Percentiles rank a stretch among this genome's conserved stretches.
These are phyloP conservation scores for Zygoascus tannicola DNA, from an alignment of 805 yeast genomes.

Conservation along the genomic window DNA sequence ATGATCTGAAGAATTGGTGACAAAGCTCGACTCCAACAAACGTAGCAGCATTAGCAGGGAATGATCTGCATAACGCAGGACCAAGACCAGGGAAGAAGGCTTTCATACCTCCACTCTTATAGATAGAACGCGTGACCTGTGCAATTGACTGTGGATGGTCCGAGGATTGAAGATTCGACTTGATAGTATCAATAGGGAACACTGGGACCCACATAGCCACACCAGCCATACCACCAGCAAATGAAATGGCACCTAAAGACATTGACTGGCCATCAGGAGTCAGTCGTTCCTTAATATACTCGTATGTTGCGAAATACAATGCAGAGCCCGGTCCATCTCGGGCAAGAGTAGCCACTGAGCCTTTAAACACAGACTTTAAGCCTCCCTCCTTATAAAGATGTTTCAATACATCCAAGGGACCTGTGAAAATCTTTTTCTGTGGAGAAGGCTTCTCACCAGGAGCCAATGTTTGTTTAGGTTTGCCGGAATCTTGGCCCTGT, in stretches of 20 bases:
- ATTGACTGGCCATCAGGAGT: conserved; percentile 48
- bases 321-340: conserved; percentile 99
- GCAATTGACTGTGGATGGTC: conserved; percentile 42
- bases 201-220: conserved; percentile 95
- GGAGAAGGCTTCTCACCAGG: neutral
- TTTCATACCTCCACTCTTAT: conserved; percentile 67
- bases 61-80: conserved; percentile 86
- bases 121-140: conserved; percentile 60
- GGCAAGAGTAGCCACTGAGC: conserved; percentile 84
- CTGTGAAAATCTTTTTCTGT: conserved; percentile 29
- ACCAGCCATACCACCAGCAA: conserved; percentile 95
- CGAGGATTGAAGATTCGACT: conserved; percentile 69
- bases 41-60: conserved; percentile 99
- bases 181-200: conserved; percentile 93
- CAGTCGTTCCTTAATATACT: conserved; percentile 57
- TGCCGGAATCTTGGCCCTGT: conserved; percentile 41
- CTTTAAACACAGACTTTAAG: conserved; percentile 73
- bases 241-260: conserved; percentile 63
- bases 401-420: conserved; percentile 52
- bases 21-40: conserved; percentile 92
- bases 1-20: conserved; percentile 24
- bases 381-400: conserved; percentile 76
- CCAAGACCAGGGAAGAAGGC: conserved; percentile 98
- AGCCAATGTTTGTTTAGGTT: neutral
- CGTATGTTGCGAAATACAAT: conserved; percentile 89